phyloP scores from a whole-genome alignment of 2,329 filamentous ascomycete species.

The Penicillium polonicum region DNA sequence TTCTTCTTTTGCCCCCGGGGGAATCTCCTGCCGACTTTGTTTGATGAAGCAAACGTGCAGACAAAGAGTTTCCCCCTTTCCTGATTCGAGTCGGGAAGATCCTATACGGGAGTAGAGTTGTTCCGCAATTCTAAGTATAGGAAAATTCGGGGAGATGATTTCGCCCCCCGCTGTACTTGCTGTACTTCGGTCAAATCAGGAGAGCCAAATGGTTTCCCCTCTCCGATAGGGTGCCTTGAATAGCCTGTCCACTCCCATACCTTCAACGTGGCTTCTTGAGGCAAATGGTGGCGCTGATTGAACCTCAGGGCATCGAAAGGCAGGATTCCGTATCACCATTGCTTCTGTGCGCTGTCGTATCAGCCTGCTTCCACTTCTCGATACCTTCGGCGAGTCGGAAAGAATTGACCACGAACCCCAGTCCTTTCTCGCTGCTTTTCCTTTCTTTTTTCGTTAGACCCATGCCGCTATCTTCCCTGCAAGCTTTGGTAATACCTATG shows the following conservation, averaged over 20 bases:
- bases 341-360: slow-evolving; percentile 25
- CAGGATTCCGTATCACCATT: slow-evolving; percentile 27
- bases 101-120: background rate
- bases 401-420: slow-evolving; percentile 25
- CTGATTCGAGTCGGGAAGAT: slow-evolving; percentile 1
- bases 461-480: slow-evolving; percentile 19
- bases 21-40: slow-evolving; percentile 25
- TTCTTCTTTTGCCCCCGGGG: background rate
- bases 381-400: slow-evolving; percentile 24
- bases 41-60: slow-evolving; percentile 30
- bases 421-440: slow-evolving; percentile 21
- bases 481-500: slow-evolving; percentile 20
- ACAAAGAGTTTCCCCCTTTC: slow-evolving; percentile 16
- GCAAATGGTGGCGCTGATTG: slow-evolving; percentile 19
- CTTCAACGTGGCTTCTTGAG: slow-evolving; percentile 27
- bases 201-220: background rate
- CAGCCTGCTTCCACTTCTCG: slow-evolving; percentile 19
- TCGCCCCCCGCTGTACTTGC: slow-evolving; percentile 8
- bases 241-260: slow-evolving; percentile 3
- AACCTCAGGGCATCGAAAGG: slow-evolving; percentile 14
- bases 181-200: slow-evolving; percentile 4
- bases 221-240: slow-evolving; percentile 26
- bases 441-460: slow-evolving; percentile 20
- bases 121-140: slow-evolving; percentile 5
- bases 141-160: slow-evolving; percentile 20